phyloP scores from a whole-genome alignment of 805 yeast species.

The Metschnikowia lochheadii region DNA sequence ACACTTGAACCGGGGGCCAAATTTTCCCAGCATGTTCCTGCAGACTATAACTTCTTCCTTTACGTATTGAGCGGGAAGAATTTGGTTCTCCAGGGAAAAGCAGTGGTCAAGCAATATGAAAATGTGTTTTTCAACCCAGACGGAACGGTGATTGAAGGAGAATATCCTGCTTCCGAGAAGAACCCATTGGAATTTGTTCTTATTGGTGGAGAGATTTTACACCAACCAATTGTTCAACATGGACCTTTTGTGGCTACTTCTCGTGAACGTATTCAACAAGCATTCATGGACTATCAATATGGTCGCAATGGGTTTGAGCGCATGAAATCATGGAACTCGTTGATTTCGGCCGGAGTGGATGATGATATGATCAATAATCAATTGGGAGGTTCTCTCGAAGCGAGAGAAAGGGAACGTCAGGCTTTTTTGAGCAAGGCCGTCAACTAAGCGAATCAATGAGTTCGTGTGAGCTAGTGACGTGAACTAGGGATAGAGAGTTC shows the following conservation, averaged over 20 bases:
- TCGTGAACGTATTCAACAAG: slow-evolving; percentile 60
- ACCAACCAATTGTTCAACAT: slow-evolving; percentile 77
- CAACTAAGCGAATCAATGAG: too few relatives aligned
- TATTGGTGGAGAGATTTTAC: slow-evolving; percentile 70
- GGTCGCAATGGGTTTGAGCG: slow-evolving; percentile 68
- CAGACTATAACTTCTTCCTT: slow-evolving; percentile 62
- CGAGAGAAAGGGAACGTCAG: slow-evolving; percentile 23
- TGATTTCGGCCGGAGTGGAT: slow-evolving; percentile 41
- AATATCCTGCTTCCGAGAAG: slow-evolving; percentile 29
- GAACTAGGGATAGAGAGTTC: too few relatives aligned
- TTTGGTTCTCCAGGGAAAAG: slow-evolving; percentile 43
- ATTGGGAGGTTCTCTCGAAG: slow-evolving; percentile 30
- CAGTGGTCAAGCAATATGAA: slow-evolving; percentile 35
- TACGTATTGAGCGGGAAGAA: slow-evolving; percentile 61
- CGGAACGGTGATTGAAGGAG: slow-evolving; percentile 59
- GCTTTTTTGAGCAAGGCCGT: slow-evolving; percentile 1
- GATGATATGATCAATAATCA: slow-evolving; percentile 39
- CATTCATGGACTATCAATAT: slow-evolving; percentile 66
- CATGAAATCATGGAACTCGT: slow-evolving; percentile 55
- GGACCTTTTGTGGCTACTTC: slow-evolving; percentile 88
- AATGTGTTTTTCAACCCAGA: slow-evolving; percentile 64
- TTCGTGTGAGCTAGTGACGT: too few relatives aligned
- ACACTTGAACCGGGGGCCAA: slow-evolving; percentile 60
- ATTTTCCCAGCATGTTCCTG: slow-evolving; percentile 57
- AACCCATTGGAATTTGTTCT: slow-evolving; percentile 57